phyloP scores from a whole-genome alignment of 805 yeast genomes.

The Starmerella davenportii region DNA sequence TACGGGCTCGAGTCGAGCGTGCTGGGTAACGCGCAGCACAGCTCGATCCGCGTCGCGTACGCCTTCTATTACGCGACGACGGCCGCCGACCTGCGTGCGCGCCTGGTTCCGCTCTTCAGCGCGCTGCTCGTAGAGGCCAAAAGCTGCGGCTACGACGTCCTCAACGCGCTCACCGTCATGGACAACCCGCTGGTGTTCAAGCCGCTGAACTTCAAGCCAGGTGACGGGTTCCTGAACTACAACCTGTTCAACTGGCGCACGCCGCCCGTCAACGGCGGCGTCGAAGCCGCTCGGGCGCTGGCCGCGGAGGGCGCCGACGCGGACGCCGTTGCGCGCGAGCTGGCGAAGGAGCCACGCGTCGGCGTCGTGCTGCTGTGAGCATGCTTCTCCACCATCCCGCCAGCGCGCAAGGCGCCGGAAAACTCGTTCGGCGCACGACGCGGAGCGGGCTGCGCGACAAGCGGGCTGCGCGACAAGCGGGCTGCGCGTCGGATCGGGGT shows the following conservation, averaged over 20 bases:
- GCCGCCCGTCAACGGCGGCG: conserved; percentile 66
- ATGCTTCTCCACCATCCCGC: no score
- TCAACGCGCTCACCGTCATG: conserved; percentile 80
- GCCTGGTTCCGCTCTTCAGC: conserved; percentile 43
- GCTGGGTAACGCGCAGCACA: conserved; percentile 40
- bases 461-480: no score
- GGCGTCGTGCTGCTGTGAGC: no score
- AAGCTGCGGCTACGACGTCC: conserved; percentile 58
- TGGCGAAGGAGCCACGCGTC: no score
- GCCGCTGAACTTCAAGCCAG: conserved; percentile 72
- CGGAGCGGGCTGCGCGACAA: no score
- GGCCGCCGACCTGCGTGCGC: conserved; percentile 31
- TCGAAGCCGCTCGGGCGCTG: conserved; percentile 39
- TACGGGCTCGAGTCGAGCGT: conserved; percentile 80
- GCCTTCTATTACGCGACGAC: conserved; percentile 69
- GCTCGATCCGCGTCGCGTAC: conserved; percentile 68
- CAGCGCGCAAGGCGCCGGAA: no score
- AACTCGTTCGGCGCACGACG: no score
- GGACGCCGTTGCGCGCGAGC: no score
- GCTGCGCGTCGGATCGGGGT: no score
- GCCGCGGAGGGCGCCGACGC: no score
- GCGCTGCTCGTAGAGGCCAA: conserved; percentile 69
- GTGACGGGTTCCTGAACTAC: conserved; percentile 83
- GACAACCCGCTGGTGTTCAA: conserved; percentile 75
- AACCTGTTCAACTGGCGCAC: conserved; percentile 83